Conservation (phyloP, 2,329 filamentous ascomycete species). For the Pyrenophora teres region DNA sequence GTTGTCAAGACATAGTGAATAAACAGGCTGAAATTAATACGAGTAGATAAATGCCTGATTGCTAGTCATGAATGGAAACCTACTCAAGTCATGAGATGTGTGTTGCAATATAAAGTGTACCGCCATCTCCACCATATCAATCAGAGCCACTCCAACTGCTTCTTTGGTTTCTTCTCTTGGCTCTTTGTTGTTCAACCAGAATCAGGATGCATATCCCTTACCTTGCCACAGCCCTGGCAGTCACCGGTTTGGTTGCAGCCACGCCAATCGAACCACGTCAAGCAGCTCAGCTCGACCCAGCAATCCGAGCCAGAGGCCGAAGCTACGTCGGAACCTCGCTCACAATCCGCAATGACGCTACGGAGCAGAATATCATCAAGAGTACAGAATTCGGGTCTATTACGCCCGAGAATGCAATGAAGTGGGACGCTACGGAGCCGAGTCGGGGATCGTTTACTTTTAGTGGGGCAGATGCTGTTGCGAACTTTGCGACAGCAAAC, state of each 20-base stretch:
- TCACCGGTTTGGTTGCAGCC: conserved; percentile 20
- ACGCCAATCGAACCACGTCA: conserved; percentile 23
- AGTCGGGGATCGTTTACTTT: conserved; percentile 35
- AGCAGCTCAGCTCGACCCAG: conserved; percentile 27
- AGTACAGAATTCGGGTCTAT: conserved; percentile 40
- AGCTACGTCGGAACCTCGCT: conserved; percentile 45
- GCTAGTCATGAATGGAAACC: no score
- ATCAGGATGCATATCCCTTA: conserved; percentile 25
- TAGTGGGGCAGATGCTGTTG: conserved; percentile 44
- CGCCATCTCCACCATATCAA: no score
- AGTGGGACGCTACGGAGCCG: conserved; percentile 49
- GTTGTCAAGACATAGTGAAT: no score
- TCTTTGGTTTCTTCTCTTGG: background rate
- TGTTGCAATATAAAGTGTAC: no score
- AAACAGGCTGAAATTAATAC: no score
- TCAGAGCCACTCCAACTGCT: background rate
- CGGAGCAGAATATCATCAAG: conserved; percentile 29
- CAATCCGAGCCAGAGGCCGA: conserved; percentile 32
- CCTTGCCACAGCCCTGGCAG: conserved; percentile 26
- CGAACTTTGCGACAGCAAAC: conserved; percentile 44
- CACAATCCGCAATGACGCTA: conserved; percentile 42
- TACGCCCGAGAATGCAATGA: conserved; percentile 48
- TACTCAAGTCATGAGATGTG: no score
- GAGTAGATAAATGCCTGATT: no score
- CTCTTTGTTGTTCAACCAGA: background rate